Evolutionary conservation across 1,139 yeast species (phyloP).

Genomic region (Suhomyces chickasaworum): DNA sequence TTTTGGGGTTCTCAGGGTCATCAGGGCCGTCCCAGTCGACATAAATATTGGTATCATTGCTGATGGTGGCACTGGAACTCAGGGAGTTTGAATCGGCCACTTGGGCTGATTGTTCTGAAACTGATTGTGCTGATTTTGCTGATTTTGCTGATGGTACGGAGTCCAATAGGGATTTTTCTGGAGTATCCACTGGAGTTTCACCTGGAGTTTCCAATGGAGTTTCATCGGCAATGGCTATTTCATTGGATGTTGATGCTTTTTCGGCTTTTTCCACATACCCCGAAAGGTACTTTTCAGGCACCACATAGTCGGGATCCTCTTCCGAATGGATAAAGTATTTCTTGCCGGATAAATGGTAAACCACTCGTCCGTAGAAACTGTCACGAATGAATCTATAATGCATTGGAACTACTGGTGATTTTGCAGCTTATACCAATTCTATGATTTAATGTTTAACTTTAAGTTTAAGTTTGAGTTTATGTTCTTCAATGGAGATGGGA

Average conservation of each 20-base stretch:
- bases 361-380: slow-evolving; percentile 36
- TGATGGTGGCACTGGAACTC: slow-evolving; percentile 4
- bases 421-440: no score
- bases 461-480: no score
- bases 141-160: no score
- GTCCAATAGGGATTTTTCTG: background rate
- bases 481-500: no score
- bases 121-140: no score
- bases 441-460: no score
- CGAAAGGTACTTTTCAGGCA: slow-evolving; percentile 34
- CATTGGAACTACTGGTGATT: background rate
- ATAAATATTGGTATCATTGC: slow-evolving; percentile 14
- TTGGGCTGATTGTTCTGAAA: no score
- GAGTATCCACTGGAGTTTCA: background rate
- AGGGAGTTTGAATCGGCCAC: background rate
- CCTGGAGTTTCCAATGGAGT: background rate
- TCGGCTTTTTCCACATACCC: background rate
- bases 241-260: no score
- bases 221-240: background rate
- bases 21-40: slow-evolving; percentile 50
- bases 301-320: slow-evolving; percentile 33
- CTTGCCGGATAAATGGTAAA: slow-evolving; percentile 35
- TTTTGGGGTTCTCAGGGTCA: slow-evolving; percentile 60
- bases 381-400: slow-evolving; percentile 28
- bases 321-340: slow-evolving; percentile 33